Conservation (phyloP, 108 stramenopile genomes). For the Nitzschia sp. region DNA sequence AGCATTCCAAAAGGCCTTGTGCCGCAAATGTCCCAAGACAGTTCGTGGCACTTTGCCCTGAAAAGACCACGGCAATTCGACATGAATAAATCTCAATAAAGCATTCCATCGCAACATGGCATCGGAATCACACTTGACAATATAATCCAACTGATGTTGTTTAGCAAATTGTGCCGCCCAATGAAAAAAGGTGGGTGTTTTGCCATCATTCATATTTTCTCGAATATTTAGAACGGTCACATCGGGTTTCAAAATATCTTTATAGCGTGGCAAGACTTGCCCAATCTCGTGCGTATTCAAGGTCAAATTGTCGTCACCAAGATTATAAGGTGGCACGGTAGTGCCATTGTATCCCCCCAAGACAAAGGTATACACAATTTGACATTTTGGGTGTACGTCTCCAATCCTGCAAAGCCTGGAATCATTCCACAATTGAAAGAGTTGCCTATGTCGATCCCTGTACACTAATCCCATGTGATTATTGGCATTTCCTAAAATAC, state of each 20-base stretch:
- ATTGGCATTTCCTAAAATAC: slow-evolving; percentile 35
- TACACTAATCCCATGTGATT: slow-evolving; percentile 29
- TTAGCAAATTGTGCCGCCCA: slow-evolving; percentile 22
- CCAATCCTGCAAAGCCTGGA: slow-evolving; percentile 33
- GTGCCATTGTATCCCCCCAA: slow-evolving; percentile 28
- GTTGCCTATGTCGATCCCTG: slow-evolving; percentile 35
- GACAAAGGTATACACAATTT: slow-evolving; percentile 52
- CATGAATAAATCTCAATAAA: slow-evolving; percentile 36
- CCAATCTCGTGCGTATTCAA: background rate
- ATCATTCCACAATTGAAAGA: slow-evolving; percentile 51
- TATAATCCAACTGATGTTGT: slow-evolving; percentile 32
- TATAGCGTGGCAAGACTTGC: background rate
- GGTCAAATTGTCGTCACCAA: background rate
- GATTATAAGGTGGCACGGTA: slow-evolving; percentile 23
- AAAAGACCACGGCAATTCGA: slow-evolving; percentile 27
- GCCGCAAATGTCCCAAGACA: slow-evolving; percentile 40
- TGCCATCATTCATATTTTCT: slow-evolving; percentile 65
- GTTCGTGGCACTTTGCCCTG: slow-evolving; percentile 21
- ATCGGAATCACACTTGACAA: slow-evolving; percentile 48
- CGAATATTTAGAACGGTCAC: slow-evolving; percentile 7
- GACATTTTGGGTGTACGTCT: slow-evolving; percentile 19
- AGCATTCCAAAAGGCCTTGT: slow-evolving; percentile 51
- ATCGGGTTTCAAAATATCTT: background rate
- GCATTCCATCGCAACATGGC: slow-evolving; percentile 39
- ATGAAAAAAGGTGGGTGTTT: slow-evolving; percentile 47